phyloP scores from a whole-genome alignment of 768 basidiomycete species.

The Phaeotremella skinneri region DNA sequence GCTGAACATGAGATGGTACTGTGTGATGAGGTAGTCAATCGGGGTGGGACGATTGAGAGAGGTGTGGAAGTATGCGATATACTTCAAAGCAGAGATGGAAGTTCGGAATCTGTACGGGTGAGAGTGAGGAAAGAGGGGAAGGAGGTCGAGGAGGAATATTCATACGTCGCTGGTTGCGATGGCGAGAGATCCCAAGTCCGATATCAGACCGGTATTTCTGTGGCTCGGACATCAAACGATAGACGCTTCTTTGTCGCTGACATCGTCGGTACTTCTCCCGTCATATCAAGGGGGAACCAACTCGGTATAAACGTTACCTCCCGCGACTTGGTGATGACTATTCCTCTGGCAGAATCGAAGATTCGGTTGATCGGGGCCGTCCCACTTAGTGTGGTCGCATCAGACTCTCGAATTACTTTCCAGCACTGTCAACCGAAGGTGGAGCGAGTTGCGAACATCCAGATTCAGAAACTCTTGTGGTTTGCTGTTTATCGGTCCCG shows the following conservation, averaged over 20 bases:
- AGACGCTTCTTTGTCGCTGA: neutral
- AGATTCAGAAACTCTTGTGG: neutral
- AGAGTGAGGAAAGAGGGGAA: neutral
- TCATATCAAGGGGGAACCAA: neutral
- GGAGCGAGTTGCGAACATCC: neutral
- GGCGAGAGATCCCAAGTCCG: neutral
- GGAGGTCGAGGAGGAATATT: neutral
- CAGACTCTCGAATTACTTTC: neutral
- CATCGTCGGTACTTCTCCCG: neutral
- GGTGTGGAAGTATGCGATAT: neutral
- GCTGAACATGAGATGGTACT: neutral
- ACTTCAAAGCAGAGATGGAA: neutral
- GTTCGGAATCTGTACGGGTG: neutral
- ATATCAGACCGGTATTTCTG: neutral
- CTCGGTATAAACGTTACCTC: neutral
- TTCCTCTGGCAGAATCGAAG: neutral
- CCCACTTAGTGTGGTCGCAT: neutral
- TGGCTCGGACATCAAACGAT: neutral
- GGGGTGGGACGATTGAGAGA: neutral
- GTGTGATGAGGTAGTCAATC: neutral
- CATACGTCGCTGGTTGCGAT: neutral
- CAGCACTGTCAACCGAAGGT: neutral
- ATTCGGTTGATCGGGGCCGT: neutral
- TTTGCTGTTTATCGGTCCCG: neutral
- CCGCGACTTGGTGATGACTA: neutral